Evolutionary conservation across 1,284 basidiomycete species (phyloP), one percentile per base, ranked within the genome.

Genomic region (Cutaneotrichosporon dermatis): DNA sequence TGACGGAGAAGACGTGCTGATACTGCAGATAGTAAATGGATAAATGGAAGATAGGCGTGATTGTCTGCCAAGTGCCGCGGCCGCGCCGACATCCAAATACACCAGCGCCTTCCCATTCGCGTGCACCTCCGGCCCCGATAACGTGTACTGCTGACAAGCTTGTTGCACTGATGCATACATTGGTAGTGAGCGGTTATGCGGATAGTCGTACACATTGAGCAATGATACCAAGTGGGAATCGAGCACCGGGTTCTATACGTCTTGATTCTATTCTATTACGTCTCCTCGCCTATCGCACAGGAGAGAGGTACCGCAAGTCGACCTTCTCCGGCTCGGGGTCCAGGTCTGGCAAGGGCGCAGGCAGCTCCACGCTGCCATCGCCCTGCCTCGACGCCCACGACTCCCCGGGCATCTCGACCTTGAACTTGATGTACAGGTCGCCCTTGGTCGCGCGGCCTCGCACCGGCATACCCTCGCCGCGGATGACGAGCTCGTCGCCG

Each of bases 391-490:
- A 44, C 0, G 74, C 76, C 76, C 76, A 78, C n/a, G 70, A 69
- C 12, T 58, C 59, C 12, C 63, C 62, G 1, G 76, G 76, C 88
- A 92, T 92, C 77, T 94, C 91, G 56, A 96, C 83, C 55, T 87
- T 83, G 58, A 95, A 84, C 59, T 87, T 83, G 55, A 95, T 81
- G 65, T 86, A 90, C 52, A 96, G 79, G 72, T 94, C 87, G 10
- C 93, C 93, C 72, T 85, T 88, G 63, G 82, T 79, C 16, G 83
- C 79, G 9, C 54, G 81, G 64, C 88, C 87, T 75, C 87, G 82
- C 2, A 85, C 79, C 1, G 90, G 89, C 90, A 96, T 92, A 40
- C 92, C 92, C 76, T 95, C 91, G 5, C 86, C 87, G 4, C 84
- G 82, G 40, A 95, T 75, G 15, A 87, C 80, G 62, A 92, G 87